A percentile compares a stretch with the other conserved stretches of the same genome.
Conservation (phyloP, 352 stramenopile species). For the Phytopythium kandeliae region DNA sequence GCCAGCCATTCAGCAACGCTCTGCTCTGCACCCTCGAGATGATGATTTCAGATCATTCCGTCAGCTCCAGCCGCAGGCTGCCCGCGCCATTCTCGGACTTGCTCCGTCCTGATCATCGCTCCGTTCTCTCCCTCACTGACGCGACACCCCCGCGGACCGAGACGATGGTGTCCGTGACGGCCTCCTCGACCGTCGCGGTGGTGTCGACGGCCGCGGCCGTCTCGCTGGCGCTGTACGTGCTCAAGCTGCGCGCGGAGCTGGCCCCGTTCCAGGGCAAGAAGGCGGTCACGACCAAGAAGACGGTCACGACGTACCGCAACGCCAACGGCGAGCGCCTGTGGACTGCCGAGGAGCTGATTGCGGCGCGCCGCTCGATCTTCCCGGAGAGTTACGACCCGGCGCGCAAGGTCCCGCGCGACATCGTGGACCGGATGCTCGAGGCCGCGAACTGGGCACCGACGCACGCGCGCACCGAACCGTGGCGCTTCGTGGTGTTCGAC, state of each 20-base stretch:
- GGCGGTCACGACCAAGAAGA: slow-evolving; percentile 17
- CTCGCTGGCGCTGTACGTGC: slow-evolving; percentile 25
- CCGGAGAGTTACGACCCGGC: slow-evolving; percentile 57
- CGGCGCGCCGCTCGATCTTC: slow-evolving; percentile 71
- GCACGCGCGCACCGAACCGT: slow-evolving; percentile 75
- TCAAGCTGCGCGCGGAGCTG: slow-evolving; percentile 29
- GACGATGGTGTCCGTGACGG: slow-evolving; percentile 14
- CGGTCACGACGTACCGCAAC: slow-evolving; percentile 14
- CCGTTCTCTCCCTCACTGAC: slow-evolving; percentile 8
- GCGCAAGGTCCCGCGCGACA: slow-evolving; percentile 39
- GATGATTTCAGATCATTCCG: too few relatives aligned
- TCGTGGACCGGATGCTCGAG: slow-evolving; percentile 74
- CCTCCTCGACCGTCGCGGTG: slow-evolving; percentile 17
- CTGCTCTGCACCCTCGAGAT: too few relatives aligned
- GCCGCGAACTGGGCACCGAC: slow-evolving; percentile 82
- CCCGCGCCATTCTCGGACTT: too few relatives aligned
- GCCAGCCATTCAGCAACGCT: too few relatives aligned
- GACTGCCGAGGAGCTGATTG: slow-evolving; percentile 73
- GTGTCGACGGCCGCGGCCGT: slow-evolving; percentile 27
- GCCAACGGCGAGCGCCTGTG: slow-evolving; percentile 32
- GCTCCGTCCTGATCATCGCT: too few relatives aligned
- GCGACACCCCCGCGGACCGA: slow-evolving; percentile 4
- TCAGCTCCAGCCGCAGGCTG: too few relatives aligned
- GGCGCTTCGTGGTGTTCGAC: slow-evolving; percentile 77
- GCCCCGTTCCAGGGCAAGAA: slow-evolving; percentile 9